phyloP scores from a whole-genome alignment of 192 early-diverging fungal genomes.

The Gigaspora rosea region DNA sequence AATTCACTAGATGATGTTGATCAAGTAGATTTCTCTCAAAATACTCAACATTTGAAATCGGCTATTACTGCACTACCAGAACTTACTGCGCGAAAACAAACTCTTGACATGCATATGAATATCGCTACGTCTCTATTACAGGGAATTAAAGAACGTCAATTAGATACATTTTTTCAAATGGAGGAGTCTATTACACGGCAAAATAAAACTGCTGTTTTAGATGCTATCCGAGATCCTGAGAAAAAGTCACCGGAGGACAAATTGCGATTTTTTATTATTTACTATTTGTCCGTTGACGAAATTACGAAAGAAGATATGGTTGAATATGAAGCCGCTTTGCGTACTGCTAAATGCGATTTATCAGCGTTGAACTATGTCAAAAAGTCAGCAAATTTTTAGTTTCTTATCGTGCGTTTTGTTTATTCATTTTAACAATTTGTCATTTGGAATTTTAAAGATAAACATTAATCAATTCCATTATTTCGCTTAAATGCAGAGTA shows the following conservation, averaged over 20 bases:
- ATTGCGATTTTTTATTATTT: constrained; percentile 86
- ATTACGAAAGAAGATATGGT: constrained; percentile 81
- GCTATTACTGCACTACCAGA: constrained; percentile 94
- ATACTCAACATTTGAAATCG: constrained; percentile 84
- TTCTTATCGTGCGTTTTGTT: background rate
- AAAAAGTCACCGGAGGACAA: constrained; percentile 87
- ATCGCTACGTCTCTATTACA: constrained; percentile 89
- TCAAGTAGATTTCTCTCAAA: constrained; percentile 76
- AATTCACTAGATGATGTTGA: constrained; percentile 78
- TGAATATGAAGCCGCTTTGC: constrained; percentile 80
- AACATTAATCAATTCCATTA: background rate
- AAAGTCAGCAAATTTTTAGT: constrained; percentile 53
- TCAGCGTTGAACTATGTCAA: constrained; percentile 82
- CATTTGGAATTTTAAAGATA: no score
- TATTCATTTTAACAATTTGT: no score
- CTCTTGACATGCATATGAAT: constrained; percentile 99
- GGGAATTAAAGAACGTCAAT: constrained; percentile 86
- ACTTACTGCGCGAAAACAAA: constrained; percentile 89
- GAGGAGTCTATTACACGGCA: constrained; percentile 87
- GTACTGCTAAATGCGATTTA: constrained; percentile 71
- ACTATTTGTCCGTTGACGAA: constrained; percentile 74
- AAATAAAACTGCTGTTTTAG: constrained; percentile 76
- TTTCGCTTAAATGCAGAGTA: constrained; percentile 36
- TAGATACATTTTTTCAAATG: constrained; percentile 92
- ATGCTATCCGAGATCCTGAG: constrained; percentile 78